Evolutionary conservation across 2,329 filamentous ascomycete genomes (phyloP).

Genomic region (Aspergillus brasiliensis): DNA sequence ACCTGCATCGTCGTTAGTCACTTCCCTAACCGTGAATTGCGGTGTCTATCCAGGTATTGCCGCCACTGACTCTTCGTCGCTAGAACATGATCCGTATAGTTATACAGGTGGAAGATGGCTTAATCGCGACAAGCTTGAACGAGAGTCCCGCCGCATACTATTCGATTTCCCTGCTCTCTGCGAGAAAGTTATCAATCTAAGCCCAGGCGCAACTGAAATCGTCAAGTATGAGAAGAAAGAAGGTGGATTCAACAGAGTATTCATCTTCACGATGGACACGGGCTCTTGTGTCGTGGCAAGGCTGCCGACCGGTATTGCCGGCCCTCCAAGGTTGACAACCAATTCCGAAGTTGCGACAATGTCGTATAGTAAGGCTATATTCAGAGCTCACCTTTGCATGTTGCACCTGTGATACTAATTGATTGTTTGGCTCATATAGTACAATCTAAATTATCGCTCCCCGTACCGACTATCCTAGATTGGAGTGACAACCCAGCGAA

Average conservation of each 20-base stretch:
- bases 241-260: constrained; percentile 50
- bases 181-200: constrained; percentile 36
- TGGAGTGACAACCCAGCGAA: constrained; percentile 32
- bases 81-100: constrained; percentile 28
- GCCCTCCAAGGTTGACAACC: constrained; percentile 40
- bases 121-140: constrained; percentile 41
- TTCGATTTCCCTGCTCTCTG: constrained; percentile 48
- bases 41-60: background rate
- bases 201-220: constrained; percentile 39
- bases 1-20: background rate
- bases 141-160: constrained; percentile 38
- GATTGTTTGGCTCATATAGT: constrained; percentile 16
- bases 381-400: background rate
- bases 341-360: constrained; percentile 54
- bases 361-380: constrained; percentile 39
- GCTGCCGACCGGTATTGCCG: constrained; percentile 44
- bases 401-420: constrained; percentile 7
- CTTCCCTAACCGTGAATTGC: background rate
- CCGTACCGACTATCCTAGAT: constrained; percentile 27
- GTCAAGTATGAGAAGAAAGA: constrained; percentile 46
- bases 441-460: constrained; percentile 25
- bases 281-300: constrained; percentile 43
- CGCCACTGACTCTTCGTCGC: background rate
- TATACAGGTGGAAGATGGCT: constrained; percentile 45
- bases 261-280: constrained; percentile 47